Evolutionary conservation across 192 early-diverging fungal genomes (phyloP), one percentile per base, ranked within the genome.

Genomic region (Lunasporangiospora selenospora): DNA sequence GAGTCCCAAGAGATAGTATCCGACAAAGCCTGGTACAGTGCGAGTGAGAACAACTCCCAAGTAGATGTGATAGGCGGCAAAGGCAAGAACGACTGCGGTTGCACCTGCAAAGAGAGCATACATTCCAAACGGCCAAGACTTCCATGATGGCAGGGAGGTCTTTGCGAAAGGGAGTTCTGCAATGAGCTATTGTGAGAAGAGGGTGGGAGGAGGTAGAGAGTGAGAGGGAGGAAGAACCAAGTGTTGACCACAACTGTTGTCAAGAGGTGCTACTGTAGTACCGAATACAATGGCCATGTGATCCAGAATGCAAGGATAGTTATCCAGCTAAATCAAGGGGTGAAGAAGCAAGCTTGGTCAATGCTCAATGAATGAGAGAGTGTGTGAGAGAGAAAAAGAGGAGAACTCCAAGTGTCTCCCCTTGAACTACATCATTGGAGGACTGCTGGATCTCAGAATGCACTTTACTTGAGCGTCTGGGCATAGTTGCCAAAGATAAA

Each of bases 401-500:
- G n/a, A n/a, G n/a, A n/a, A n/a, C n/a, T n/a, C n/a, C n/a, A n/a
- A n/a, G n/a, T n/a, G n/a, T n/a, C n/a, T n/a, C n/a, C n/a, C n/a
- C n/a, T n/a, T n/a, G n/a, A n/a, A n/a, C n/a, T n/a, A n/a, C n/a
- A n/a, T n/a, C n/a, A n/a, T n/a, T 9, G 38, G 16, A 10, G 10
- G 19, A 23, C 9, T 10, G 15, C 13, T 9, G 31, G 76, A 85
- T 40, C 66, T 69, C 38, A 76, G 58, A 29, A 63, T 0, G 64
- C 69, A 16, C 73, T 75, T 75, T 86, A 87, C 75, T 77, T 76
- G 40, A 90, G 80, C 16, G 87, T 87, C 40, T 80, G 75, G 16
- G 89, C 75, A 63, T 92, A 92, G 71, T 88, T 89, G 39, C 90
- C 90, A 79, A 92, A 82, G 31, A 88, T 85, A 64, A 92, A 92